Conservation (phyloP, 805 yeast genomes). For the Candida vartiovaarae region DNA sequence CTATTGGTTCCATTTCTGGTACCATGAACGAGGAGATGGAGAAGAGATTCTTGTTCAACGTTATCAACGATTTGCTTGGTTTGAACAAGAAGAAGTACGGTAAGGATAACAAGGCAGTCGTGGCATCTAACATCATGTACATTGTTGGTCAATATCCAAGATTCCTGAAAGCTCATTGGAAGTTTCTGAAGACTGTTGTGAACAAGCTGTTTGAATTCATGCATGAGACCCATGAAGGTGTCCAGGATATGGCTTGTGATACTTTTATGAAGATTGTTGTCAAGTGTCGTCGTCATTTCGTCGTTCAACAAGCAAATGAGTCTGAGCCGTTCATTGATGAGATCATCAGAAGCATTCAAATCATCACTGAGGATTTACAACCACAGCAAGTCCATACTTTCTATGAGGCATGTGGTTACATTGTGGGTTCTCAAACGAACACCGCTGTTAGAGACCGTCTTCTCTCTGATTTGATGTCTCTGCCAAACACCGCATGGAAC, state of each 20-base stretch:
- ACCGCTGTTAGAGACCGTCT: constrained; percentile 63
- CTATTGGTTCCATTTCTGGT: constrained; percentile 97
- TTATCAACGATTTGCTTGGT: constrained; percentile 84
- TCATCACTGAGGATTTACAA: constrained; percentile 83
- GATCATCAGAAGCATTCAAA: constrained; percentile 75
- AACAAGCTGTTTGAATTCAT: constrained; percentile 93
- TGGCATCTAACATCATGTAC: constrained; percentile 99
- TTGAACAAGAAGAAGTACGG: constrained; percentile 95
- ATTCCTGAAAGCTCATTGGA: constrained; percentile 97
- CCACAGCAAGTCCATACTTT: constrained; percentile 98
- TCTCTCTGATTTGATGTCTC: constrained; percentile 71
- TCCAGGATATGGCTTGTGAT: constrained; percentile 99
- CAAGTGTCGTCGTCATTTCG: constrained; percentile 94
- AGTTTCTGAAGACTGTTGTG: constrained; percentile 90
- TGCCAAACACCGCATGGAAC: constrained; percentile 94
- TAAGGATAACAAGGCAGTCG: constrained; percentile 97
- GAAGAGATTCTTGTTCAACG: constrained; percentile 86
- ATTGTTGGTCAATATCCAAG: constrained; percentile 99
- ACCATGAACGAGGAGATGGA: constrained; percentile 98
- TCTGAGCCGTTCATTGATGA: constrained; percentile 86
- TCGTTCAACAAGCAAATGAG: constrained; percentile 79
- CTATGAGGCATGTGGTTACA: constrained; percentile 95
- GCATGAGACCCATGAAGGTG: constrained; percentile 99
- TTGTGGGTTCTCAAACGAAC: constrained; percentile 79
- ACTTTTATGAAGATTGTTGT: constrained; percentile 93